A percentile compares a stretch with the other conserved stretches of the same genome.
phyloP scores from a whole-genome alignment of 345 rosid species.

The Physaria fendleri region DNA sequence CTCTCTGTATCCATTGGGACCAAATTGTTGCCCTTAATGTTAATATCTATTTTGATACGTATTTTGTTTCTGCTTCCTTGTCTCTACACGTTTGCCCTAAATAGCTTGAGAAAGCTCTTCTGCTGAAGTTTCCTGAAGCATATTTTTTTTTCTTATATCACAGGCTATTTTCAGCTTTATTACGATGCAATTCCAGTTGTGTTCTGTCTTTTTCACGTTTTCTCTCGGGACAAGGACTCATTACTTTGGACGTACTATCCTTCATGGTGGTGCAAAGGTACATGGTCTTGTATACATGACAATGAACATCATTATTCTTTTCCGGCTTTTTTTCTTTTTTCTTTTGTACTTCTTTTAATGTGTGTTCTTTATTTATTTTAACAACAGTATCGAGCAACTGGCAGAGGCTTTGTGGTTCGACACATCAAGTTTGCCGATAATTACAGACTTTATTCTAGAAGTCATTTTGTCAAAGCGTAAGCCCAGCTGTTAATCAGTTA shows the following conservation, averaged over 20 bases:
- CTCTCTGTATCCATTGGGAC: conserved; percentile 6
- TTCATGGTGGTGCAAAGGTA: conserved; percentile 99
- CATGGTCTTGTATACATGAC: conserved; percentile 1
- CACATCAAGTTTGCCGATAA: conserved; percentile 98
- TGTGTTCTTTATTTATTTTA: conserved; percentile 14
- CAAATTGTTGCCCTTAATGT: not conserved
- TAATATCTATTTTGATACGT: not conserved
- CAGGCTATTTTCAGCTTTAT: conserved; percentile 98
- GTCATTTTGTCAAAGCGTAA: conserved; percentile 98
- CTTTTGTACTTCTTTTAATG: conserved; percentile 8
- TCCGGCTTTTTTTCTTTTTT: not conserved
- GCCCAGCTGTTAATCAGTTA: conserved; percentile 21
- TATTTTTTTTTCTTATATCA: conserved; percentile 12
- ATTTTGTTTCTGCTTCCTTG: not conserved
- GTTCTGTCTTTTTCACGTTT: conserved; percentile 98
- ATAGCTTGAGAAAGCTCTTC: conserved; percentile 2
- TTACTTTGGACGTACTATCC: conserved; percentile 99
- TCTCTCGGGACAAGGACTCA: conserved; percentile 95
- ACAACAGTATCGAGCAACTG: conserved; percentile 92
- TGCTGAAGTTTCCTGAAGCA: not conserved
- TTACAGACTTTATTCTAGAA: conserved; percentile 94
- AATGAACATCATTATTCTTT: not conserved
- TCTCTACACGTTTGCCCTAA: not conserved
- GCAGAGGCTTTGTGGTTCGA: conserved; percentile 96
- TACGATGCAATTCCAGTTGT: conserved; percentile 94